Evolutionary conservation across 2,329 filamentous ascomycete species (phyloP).

Genomic region (Dissoconium aciculare): DNA sequence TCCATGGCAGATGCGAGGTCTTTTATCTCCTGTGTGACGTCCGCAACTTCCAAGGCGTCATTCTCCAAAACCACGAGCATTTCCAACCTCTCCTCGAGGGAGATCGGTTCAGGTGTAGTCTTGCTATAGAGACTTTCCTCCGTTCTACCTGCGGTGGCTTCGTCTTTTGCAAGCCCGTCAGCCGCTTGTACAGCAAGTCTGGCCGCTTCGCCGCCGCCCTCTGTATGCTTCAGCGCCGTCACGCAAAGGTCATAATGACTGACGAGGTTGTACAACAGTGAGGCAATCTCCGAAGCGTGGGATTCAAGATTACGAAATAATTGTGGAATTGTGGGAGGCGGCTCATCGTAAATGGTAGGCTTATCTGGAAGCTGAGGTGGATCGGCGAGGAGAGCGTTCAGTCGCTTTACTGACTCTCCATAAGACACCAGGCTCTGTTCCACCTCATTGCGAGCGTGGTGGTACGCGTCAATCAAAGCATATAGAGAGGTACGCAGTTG

Average conservation of each 20-base stretch:
- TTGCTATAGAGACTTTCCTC: slow-evolving; percentile 48
- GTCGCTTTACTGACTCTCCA: slow-evolving; percentile 43
- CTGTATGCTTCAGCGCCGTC: slow-evolving; percentile 77
- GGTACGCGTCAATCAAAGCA: slow-evolving; percentile 54
- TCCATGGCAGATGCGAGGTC: slow-evolving; percentile 68
- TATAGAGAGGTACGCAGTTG: slow-evolving; percentile 52
- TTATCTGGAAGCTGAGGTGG: slow-evolving; percentile 12
- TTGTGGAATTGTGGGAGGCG: slow-evolving; percentile 26
- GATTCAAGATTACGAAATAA: slow-evolving; percentile 45
- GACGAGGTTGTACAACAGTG: slow-evolving; percentile 63
- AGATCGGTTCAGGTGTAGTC: slow-evolving; percentile 47
- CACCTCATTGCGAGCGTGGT: slow-evolving; percentile 49
- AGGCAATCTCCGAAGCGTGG: slow-evolving; percentile 70
- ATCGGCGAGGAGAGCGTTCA: slow-evolving; percentile 9
- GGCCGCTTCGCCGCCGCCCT: slow-evolving; percentile 40
- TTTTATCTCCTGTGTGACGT: slow-evolving; percentile 52
- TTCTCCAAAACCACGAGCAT: slow-evolving; percentile 69
- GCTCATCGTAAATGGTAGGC: slow-evolving; percentile 21
- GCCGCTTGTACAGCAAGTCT: slow-evolving; percentile 22
- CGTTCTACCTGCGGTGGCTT: slow-evolving; percentile 35
- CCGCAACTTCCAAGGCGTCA: slow-evolving; percentile 49
- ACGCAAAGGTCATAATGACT: slow-evolving; percentile 88
- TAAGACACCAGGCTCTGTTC: slow-evolving; percentile 47
- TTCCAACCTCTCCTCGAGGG: slow-evolving; percentile 59
- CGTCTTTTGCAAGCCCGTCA: slow-evolving; percentile 3